phyloP scores from a whole-genome alignment of 2,329 filamentous ascomycete species.

The Myriosclerotinia curreyana region DNA sequence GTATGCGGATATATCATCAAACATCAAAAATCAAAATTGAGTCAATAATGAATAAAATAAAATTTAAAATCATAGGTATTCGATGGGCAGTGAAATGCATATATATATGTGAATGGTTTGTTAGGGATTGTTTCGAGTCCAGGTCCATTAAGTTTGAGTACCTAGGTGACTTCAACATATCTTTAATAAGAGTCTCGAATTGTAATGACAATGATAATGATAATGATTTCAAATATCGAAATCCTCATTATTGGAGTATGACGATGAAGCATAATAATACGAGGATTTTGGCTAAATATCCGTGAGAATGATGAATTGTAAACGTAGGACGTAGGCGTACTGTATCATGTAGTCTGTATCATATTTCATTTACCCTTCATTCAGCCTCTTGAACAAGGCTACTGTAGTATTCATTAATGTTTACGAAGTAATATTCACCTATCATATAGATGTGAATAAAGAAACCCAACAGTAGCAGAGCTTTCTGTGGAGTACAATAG shows the following conservation, averaged over 20 bases:
- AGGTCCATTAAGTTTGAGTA: too few relatives aligned
- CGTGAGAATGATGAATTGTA: neutral
- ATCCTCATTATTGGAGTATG: slow-evolving; percentile 5
- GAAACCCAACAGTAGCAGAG: neutral
- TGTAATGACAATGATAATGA: neutral
- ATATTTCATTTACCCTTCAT: neutral
- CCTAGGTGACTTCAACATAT: too few relatives aligned
- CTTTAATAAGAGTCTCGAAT: too few relatives aligned
- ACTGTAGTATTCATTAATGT: too few relatives aligned
- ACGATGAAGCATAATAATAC: neutral
- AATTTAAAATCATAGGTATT: neutral
- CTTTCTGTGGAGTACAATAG: slow-evolving; percentile 9
- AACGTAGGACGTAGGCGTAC: too few relatives aligned
- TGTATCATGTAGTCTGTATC: too few relatives aligned
- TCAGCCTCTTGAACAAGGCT: neutral
- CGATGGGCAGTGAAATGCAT: slow-evolving; percentile 5
- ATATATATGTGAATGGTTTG: neutral
- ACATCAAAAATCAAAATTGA: neutral
- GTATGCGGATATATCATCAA: neutral
- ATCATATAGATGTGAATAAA: slow-evolving; percentile 7
- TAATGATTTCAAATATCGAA: neutral
- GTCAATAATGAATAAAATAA: slow-evolving; percentile 1
- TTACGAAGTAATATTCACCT: too few relatives aligned
- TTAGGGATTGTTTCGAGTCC: neutral
- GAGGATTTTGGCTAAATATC: neutral